Percentiles rank a stretch among this genome's conserved stretches.
Evolutionary conservation across 768 basidiomycete genomes (phyloP).

Genomic region (Strobilomyces confusus): DNA sequence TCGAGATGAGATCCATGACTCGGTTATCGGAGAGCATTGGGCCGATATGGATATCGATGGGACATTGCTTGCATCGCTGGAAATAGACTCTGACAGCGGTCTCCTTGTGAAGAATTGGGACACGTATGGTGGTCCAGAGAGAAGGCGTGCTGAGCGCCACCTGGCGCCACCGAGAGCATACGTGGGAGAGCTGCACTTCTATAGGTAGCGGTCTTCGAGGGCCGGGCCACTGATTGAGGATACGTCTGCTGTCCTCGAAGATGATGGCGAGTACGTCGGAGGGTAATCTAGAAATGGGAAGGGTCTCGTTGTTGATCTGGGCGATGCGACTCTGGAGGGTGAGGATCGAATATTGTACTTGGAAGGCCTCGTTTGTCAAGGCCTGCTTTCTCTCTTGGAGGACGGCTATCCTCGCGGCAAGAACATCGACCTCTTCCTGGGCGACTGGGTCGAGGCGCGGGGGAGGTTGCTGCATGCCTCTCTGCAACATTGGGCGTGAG

Average conservation of each 20-base stretch:
- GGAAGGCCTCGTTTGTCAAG: conserved; percentile 22
- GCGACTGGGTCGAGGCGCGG: conserved; percentile 18
- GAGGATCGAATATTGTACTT: conserved; percentile 26
- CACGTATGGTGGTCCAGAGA: conserved; percentile 34
- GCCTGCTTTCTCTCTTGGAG: conserved; percentile 23
- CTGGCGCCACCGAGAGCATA: conserved; percentile 34
- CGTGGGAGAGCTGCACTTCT: conserved; percentile 35
- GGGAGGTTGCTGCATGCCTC: conserved; percentile 15
- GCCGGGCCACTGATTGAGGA: conserved; percentile 26
- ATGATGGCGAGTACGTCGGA: conserved; percentile 33
- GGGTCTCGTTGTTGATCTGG: conserved; percentile 29
- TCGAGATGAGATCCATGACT: conserved; percentile 23
- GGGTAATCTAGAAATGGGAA: conserved; percentile 28
- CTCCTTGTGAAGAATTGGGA: conserved; percentile 29
- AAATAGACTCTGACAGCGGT: conserved; percentile 28
- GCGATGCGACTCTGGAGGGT: conserved; percentile 31
- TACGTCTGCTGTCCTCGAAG: conserved; percentile 30
- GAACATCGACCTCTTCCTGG: conserved; percentile 25
- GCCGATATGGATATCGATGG: conserved; percentile 30
- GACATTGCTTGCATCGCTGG: conserved; percentile 29
- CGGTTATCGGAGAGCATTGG: conserved; percentile 25
- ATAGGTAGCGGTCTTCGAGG: conserved; percentile 28
- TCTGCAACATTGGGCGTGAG: conserved; percentile 21
- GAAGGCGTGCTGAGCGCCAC: conserved; percentile 33
- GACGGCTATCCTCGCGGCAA: conserved; percentile 16